phyloP scores from a whole-genome alignment of 2,329 filamentous ascomycete species.

The Colletotrichum tamarilloi region DNA sequence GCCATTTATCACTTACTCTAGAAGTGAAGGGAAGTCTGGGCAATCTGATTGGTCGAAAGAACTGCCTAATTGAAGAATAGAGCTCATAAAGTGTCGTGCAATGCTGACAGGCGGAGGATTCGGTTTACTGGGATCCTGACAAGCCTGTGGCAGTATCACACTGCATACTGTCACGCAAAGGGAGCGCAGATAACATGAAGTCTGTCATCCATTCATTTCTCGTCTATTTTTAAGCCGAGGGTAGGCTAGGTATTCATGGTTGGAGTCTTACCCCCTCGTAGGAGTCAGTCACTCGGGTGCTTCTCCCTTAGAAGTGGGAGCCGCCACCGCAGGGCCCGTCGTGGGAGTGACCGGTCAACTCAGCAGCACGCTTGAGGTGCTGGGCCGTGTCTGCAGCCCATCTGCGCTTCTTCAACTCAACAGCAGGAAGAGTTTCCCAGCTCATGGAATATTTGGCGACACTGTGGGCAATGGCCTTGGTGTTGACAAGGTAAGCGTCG shows the following conservation, averaged over 20 bases:
- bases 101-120: neutral
- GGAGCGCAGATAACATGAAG: neutral
- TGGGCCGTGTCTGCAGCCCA: constrained; percentile 45
- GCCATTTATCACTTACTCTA: neutral
- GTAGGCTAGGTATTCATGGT: too few species aligned
- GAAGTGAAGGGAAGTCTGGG: neutral
- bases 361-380: constrained; percentile 41
- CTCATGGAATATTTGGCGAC: constrained; percentile 54
- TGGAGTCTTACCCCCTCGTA: neutral
- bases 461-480: constrained; percentile 54
- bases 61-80: neutral
- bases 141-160: neutral
- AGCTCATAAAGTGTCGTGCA: neutral
- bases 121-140: neutral
- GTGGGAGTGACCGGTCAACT: constrained; percentile 41
- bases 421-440: constrained; percentile 48
- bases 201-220: neutral
- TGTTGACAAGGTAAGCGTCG: constrained; percentile 58
- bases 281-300: neutral
- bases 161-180: neutral
- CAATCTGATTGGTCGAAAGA: neutral
- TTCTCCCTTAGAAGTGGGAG: neutral
- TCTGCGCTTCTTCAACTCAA: constrained; percentile 41
- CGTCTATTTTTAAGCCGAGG: neutral
- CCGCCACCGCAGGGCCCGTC: constrained; percentile 45